Conservation (phyloP, 306 rosid genomes). For the Begonia loranthoides region DNA sequence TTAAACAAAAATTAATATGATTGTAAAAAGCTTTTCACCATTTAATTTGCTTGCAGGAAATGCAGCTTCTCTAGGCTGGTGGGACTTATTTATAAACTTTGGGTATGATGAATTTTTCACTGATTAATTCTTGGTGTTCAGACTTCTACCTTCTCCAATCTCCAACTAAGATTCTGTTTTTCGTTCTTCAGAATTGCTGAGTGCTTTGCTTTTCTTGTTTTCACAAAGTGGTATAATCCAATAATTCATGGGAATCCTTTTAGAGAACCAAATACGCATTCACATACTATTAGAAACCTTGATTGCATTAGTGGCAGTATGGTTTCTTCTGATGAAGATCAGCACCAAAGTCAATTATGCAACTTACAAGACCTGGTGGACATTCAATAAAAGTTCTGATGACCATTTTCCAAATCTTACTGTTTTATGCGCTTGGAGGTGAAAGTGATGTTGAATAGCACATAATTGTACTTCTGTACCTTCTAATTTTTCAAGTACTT, state of each 20-base stretch:
- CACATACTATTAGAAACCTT: slow-evolving; percentile 41
- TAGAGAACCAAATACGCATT: slow-evolving; percentile 48
- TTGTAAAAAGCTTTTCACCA: neutral
- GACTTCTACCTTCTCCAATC: slow-evolving; percentile 5
- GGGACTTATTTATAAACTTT: slow-evolving; percentile 89
- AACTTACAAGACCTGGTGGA: slow-evolving; percentile 77
- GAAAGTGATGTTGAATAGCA: slow-evolving; percentile 5
- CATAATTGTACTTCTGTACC: slow-evolving; percentile 1
- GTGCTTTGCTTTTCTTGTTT: slow-evolving; percentile 92
- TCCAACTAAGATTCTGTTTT: slow-evolving; percentile 8
- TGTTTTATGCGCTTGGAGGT: slow-evolving; percentile 85
- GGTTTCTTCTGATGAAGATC: slow-evolving; percentile 52
- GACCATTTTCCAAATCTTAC: slow-evolving; percentile 55
- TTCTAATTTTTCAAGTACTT: slow-evolving; percentile 6
- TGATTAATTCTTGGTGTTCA: slow-evolving; percentile 3
- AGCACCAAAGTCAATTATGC: slow-evolving; percentile 37
- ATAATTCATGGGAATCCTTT: slow-evolving; percentile 59
- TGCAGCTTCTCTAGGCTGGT: slow-evolving; percentile 86
- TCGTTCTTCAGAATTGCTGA: slow-evolving; percentile 73
- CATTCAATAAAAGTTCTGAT: slow-evolving; percentile 84
- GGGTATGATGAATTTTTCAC: slow-evolving; percentile 34
- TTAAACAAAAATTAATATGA: neutral
- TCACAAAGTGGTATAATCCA: slow-evolving; percentile 96
- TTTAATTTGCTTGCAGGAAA: slow-evolving; percentile 46
- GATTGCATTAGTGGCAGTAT: slow-evolving; percentile 68